Conservation (phyloP, 2,329 filamentous ascomycete genomes). For the Neocatenulostroma microsporum region DNA sequence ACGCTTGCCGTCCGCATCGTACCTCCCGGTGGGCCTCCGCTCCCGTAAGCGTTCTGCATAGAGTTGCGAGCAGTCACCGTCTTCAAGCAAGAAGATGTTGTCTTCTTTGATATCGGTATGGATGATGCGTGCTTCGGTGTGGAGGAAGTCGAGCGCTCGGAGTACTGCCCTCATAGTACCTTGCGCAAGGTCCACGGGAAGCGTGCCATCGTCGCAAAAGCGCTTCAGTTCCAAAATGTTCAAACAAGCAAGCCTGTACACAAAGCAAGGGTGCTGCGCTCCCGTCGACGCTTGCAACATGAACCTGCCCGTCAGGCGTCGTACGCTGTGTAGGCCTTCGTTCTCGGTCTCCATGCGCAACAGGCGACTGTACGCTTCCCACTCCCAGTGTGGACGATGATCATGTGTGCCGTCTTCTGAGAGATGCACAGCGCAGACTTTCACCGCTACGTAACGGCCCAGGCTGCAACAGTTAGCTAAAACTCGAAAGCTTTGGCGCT, state of each 20-base stretch:
- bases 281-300: conserved; percentile 25
- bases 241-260: conserved; percentile 31
- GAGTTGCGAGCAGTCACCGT: too few species aligned
- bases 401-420: background rate
- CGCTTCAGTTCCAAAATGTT: conserved; percentile 31
- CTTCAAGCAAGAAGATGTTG: conserved; percentile 27
- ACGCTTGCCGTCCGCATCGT: conserved; percentile 29
- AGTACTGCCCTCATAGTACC: conserved; percentile 21
- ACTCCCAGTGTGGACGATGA: conserved; percentile 1
- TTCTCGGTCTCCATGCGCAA: conserved; percentile 19
- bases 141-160: conserved; percentile 22
- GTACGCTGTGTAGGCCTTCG: conserved; percentile 25
- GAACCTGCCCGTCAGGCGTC: conserved; percentile 32
- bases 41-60: conserved; percentile 25
- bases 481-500: too few species aligned
- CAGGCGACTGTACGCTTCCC: conserved; percentile 1
- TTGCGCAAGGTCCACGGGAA: conserved; percentile 12
- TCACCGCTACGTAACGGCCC: conserved; percentile 2
- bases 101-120: conserved; percentile 27
- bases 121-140: conserved; percentile 19
- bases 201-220: conserved; percentile 11
- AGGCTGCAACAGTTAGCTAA: too few species aligned
- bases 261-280: conserved; percentile 32
- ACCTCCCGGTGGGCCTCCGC: conserved; percentile 28
- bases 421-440: conserved; percentile 1